These are phyloP conservation scores for Heritiera littoralis DNA, from an alignment of 345 rosid species.

Conservation along the genomic window DNA sequence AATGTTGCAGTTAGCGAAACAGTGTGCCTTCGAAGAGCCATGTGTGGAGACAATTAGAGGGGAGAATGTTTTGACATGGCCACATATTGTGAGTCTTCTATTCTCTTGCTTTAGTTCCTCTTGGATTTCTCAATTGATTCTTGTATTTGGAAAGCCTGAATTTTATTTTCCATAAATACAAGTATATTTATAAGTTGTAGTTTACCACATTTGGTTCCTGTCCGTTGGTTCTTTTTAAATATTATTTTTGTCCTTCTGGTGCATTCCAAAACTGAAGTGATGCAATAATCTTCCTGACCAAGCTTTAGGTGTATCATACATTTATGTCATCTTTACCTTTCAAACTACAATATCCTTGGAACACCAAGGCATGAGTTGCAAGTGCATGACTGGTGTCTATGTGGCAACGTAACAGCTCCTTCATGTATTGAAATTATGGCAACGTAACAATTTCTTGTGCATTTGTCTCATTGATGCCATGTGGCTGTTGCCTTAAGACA, in stretches of 20 bases:
- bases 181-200: background rate
- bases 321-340: background rate
- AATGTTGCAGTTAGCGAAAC: slow-evolving; percentile 91
- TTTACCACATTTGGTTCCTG: background rate
- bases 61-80: slow-evolving; percentile 92
- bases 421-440: background rate
- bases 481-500: background rate
- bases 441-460: background rate
- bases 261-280: background rate
- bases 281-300: background rate
- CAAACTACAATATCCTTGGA: background rate
- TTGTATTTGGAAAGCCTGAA: background rate
- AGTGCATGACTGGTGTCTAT: background rate
- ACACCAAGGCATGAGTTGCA: background rate
- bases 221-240: background rate
- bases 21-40: slow-evolving; percentile 95
- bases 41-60: slow-evolving; percentile 86
- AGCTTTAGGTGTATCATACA: background rate
- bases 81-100: slow-evolving; percentile 70
- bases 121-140: background rate
- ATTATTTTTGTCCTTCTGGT: background rate
- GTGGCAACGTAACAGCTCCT: slow-evolving; percentile 2
- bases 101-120: background rate
- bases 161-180: background rate
- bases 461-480: background rate